Percentiles rank a stretch among this genome's conserved stretches.
phyloP scores from a whole-genome alignment of 306 rosid genomes.

The Ammopiptanthus mongolicus region DNA sequence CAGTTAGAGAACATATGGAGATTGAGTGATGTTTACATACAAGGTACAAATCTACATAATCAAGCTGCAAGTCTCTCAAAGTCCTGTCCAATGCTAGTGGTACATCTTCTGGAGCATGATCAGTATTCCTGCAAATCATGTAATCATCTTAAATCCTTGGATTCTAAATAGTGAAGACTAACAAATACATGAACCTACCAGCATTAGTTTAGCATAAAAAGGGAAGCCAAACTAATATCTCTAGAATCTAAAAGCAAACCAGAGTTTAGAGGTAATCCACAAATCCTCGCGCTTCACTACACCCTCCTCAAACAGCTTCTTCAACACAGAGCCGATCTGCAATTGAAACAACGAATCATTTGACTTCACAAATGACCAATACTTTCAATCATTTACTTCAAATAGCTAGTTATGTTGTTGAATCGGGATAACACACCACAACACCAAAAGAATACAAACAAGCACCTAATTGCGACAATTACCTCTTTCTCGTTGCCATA shows the following conservation, averaged over 20 bases:
- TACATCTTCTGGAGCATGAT: constrained; percentile 82
- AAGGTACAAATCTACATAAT: constrained; percentile 76
- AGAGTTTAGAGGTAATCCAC: constrained; percentile 87
- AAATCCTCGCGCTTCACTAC: constrained; percentile 78
- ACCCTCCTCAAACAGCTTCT: constrained; percentile 67
- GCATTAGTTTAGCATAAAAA: background rate
- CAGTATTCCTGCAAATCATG: constrained; percentile 47
- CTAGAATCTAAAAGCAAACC: constrained; percentile 42
- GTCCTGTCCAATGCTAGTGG: constrained; percentile 64
- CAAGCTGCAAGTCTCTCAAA: constrained; percentile 69
- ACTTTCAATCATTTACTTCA: background rate
- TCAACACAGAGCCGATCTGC: constrained; percentile 68
- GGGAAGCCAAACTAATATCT: background rate
- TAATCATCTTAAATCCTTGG: constrained; percentile 3
- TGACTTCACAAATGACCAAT: background rate
- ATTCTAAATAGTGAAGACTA: background rate
- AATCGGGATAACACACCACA: background rate
- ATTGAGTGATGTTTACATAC: constrained; percentile 39
- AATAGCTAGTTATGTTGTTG: background rate
- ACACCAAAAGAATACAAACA: background rate
- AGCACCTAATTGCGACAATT: background rate
- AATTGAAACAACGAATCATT: background rate
- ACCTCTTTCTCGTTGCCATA: constrained; percentile 80
- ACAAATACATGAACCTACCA: background rate
- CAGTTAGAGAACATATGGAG: background rate